phyloP scores from a whole-genome alignment of 352 stramenopile genomes.

The Globisporangium solare region DNA sequence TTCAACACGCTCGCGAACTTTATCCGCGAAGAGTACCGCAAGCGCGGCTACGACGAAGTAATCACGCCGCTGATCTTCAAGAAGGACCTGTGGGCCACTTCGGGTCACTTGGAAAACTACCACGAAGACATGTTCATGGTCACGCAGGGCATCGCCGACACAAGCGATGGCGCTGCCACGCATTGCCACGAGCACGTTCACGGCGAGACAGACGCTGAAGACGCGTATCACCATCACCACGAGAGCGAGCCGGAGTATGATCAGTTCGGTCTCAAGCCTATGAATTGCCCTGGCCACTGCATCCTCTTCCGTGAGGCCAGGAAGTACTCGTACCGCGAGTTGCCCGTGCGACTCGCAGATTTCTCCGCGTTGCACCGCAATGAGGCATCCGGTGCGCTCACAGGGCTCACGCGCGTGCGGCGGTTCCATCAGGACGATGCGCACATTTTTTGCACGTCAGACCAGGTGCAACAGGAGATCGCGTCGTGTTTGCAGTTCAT shows the following conservation, averaged over 20 bases:
- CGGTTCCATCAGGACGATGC: slow-evolving; percentile 98
- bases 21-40: slow-evolving; percentile 82
- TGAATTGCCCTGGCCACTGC: slow-evolving; percentile 98
- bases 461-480: slow-evolving; percentile 96
- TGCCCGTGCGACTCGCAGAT: slow-evolving; percentile 93
- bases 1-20: slow-evolving; percentile 96
- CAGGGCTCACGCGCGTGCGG: slow-evolving; percentile 95
- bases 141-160: slow-evolving; percentile 50
- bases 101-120: slow-evolving; percentile 97
- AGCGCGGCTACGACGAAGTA: slow-evolving; percentile 93
- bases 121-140: slow-evolving; percentile 95
- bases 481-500: slow-evolving; percentile 91
- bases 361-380: slow-evolving; percentile 95
- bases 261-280: slow-evolving; percentile 97
- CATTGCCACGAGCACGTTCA: slow-evolving; percentile 26
- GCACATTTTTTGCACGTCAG: slow-evolving; percentile 96
- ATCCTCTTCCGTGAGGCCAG: slow-evolving; percentile 94
- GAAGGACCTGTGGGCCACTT: slow-evolving; percentile 97
- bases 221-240: slow-evolving; percentile 18
- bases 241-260: slow-evolving; percentile 64
- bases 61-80: slow-evolving; percentile 98
- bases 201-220: slow-evolving; percentile 14
- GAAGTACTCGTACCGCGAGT: slow-evolving; percentile 94
- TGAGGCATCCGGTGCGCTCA: slow-evolving; percentile 93
- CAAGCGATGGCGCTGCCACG: slow-evolving; percentile 2